phyloP scores from a whole-genome alignment of 1,139 yeast species.

The Candida mesenterica region DNA sequence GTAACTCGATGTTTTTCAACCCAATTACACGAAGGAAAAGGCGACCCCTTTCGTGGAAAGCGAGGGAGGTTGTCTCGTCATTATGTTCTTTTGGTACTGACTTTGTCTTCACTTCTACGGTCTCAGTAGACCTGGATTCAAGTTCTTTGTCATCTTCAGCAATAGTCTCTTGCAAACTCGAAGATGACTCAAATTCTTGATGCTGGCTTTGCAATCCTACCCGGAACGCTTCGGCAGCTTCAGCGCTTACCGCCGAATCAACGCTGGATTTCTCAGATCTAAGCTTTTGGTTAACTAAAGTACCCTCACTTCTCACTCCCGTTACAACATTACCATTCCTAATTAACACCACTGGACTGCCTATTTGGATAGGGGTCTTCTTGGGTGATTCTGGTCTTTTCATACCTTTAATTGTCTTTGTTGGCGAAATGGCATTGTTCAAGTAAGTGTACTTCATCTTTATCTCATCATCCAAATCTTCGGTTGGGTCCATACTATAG shows the following conservation, averaged over 20 bases:
- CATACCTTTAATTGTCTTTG: background rate
- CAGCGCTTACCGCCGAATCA: conserved; percentile 5
- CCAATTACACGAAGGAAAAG: conserved; percentile 67
- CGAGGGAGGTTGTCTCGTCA: background rate
- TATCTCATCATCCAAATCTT: conserved; percentile 14
- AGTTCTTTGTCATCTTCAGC: conserved; percentile 3
- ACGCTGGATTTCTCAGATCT: conserved; percentile 14
- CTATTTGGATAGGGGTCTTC: conserved; percentile 36
- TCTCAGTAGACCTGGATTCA: conserved; percentile 3
- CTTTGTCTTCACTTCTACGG: no score
- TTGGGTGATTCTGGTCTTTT: conserved; percentile 10
- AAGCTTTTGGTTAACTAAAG: conserved; percentile 24
- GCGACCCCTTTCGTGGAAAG: conserved; percentile 61
- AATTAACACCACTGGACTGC: conserved; percentile 38
- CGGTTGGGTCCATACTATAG: conserved; percentile 10
- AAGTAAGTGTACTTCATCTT: conserved; percentile 15
- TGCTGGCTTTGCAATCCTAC: background rate
- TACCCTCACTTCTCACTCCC: conserved; percentile 15
- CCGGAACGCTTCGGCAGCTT: conserved; percentile 1
- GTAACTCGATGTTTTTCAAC: conserved; percentile 55
- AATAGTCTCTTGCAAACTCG: conserved; percentile 4
- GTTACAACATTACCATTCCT: conserved; percentile 31
- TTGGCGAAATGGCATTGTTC: conserved; percentile 7
- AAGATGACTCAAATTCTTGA: background rate
- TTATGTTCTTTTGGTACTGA: background rate